Percentiles rank a stretch among this genome's conserved stretches.
phyloP scores from a whole-genome alignment of 805 yeast genomes.

The Candida odintsovae region DNA sequence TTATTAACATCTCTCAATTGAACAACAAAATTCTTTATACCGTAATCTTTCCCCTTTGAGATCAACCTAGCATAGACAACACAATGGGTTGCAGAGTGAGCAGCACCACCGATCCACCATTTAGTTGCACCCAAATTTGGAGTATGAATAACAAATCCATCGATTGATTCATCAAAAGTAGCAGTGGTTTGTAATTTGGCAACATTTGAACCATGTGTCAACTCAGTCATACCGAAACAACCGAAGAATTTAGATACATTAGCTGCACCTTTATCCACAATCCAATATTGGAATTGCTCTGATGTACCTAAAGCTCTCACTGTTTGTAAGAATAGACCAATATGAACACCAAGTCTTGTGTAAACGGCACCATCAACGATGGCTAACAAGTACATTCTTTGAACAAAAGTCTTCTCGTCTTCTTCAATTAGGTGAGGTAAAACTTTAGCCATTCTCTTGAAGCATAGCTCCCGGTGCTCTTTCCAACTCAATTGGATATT shows the following conservation, averaged over 20 bases:
- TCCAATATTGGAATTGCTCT: conserved; percentile 81
- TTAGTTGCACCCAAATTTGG: conserved; percentile 91
- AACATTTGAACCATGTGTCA: conserved; percentile 91
- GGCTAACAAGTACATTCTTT: conserved; percentile 50
- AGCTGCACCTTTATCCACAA: conserved; percentile 56
- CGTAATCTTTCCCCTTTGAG: conserved; percentile 79
- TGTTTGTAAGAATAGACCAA: conserved; percentile 76
- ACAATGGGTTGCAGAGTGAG: conserved; percentile 86
- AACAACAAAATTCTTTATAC: conserved; percentile 93
- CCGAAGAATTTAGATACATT: conserved; percentile 59
- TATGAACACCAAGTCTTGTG: conserved; percentile 82
- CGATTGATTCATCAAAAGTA: conserved; percentile 56
- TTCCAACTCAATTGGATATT: conserved; percentile 48
- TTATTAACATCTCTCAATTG: conserved; percentile 77
- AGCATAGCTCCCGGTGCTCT: conserved; percentile 54
- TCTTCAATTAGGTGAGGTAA: conserved; percentile 47
- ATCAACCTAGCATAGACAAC: conserved; percentile 78
- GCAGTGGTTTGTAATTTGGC: conserved; percentile 90
- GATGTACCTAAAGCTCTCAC: conserved; percentile 82
- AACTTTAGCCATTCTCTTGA: conserved; percentile 39
- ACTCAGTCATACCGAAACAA: conserved; percentile 89
- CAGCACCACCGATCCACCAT: conserved; percentile 99
- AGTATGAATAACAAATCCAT: conserved; percentile 71
- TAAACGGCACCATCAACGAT: conserved; percentile 72
- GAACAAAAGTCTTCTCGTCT: conserved; percentile 37